Base-by-base conservation (phyloP, 139 green algal species). In the Micromonas commoda region DNA sequence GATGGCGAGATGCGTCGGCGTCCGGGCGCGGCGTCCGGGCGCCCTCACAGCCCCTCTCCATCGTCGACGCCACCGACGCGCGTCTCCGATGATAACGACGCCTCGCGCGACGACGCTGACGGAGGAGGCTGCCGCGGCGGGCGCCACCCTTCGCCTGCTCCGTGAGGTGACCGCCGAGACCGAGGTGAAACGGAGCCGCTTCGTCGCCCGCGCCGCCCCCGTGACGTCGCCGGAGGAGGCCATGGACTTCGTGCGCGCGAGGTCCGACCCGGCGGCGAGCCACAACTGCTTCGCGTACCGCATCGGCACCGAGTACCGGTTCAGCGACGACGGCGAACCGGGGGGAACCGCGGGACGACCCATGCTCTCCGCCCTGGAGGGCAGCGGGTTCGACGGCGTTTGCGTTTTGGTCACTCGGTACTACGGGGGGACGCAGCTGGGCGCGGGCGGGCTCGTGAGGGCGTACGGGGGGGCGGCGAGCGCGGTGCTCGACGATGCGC, bases 371-470 rank as follows among this genome's bases (percentile, higher is more conserved):
- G 92, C 91, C 24, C 92, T 97, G n/a, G 24, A 32, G 1, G 87
- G 81, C 0, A 87, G 93, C 54, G 85, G 81, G 0, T 78, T 87
- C n/a, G 77, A 83, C 29, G 57, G 68, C 53, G 70, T 94, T 21
- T 81, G 75, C 24, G 87, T 95, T 24, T 77, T 97, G 23, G 89
- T 96, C 0, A 89, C 26, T 76, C 89, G 91, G n/a, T 89, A 89
- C 78, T 96, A 89, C 82, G 93, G 92, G 0, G 93, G 92, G 2
- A 88, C 86, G 23, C 96, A 97, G 83, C 85, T 97, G 3, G 93
- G 93, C 0, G 83, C 89, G 0, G 93, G 93, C 2, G 92, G 92
- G 0, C 83, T 97, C 3, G 88, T 88, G 53, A 83, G 92, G 5
- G 92, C 92, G 0, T 96, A 94, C 75, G 91, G 90, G 2, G 87